Evolutionary conservation across 495 filamentous ascomycete species (phyloP), one percentile per base, ranked within the genome.

Genomic region (Penicillium pancosmium): DNA sequence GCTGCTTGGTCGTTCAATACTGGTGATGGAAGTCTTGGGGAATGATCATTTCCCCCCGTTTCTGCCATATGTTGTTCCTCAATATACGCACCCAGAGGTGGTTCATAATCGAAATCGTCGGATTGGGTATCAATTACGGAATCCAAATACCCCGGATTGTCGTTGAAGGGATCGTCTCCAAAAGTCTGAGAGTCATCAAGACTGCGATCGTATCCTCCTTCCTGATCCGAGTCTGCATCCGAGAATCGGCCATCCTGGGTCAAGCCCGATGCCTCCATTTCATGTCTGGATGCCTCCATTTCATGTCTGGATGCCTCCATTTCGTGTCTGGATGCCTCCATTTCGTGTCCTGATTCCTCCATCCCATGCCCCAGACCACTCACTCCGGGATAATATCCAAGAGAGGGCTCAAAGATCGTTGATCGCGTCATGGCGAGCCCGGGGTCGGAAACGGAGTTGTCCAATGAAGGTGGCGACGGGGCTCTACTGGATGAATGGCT

Each of bases 101-200:
- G 58, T 33, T 75, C 76, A 8, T 66, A 53, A 43, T 78, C 71
- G 52, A 70, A 72, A 55, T 77, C 74, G 52, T 78, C 72, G 57
- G 76, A 68, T n/a, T 79, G 76, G 47, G 73, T 72, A 56, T 79
- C 72, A 19, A 79, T 77, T 7, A 81, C 74, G 7, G 80, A 78
- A 52, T 82, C 77, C 31, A 82, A 63, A 59, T 81, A 82, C 5
- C 64, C 74, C 2, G 82, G 80, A 52, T 80, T 78, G 44, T 79
- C 75, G 16, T 76, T 66, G 31, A 80, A 61, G 31, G 67, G 73
- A 35, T 75, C 72, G 58, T 73, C 69, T 25, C 56, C 68, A 43
- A 77, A 61, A 36, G 61, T 34, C 23, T 61, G 69, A 27, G 69
- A 76, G 41, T 73, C 73, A 57, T 68, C 70, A 36, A 62, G 62